These are phyloP conservation scores for Beauveria sp. DNA, from an alignment of 2,329 filamentous ascomycete genomes.

Conservation along the genomic window DNA sequence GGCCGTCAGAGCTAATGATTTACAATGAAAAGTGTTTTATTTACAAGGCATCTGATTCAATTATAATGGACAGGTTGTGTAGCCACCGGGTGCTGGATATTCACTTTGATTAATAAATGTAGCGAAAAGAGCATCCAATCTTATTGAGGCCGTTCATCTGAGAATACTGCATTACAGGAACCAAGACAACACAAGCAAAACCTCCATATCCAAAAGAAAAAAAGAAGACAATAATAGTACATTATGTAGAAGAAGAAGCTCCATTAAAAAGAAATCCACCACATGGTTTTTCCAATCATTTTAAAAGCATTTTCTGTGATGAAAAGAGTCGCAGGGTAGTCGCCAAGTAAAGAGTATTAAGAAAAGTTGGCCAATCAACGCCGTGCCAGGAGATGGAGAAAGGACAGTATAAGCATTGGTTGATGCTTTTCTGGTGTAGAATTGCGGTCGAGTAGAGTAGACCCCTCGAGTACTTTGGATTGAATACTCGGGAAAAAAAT, in stretches of 20 bases:
- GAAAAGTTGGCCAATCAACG: background rate
- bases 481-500: no score
- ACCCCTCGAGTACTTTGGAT: no score
- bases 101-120: background rate
- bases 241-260: background rate
- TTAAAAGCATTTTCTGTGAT: background rate
- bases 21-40: no score
- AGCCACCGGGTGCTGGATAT: background rate
- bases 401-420: no score
- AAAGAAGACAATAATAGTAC: background rate
- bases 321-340: background rate
- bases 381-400: background rate
- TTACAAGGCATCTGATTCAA: no score
- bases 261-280: background rate
- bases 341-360: background rate
- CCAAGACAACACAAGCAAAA: background rate
- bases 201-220: background rate
- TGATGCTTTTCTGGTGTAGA: no score
- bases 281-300: background rate
- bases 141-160: slow-evolving; percentile 2
- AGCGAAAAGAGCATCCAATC: background rate
- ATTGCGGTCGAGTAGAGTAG: no score
- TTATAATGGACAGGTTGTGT: no score
- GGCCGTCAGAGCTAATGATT: no score
- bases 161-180: background rate